Evolutionary conservation across 176 grass and related monocot genomes (phyloP).

Genomic region (Bromus sterilis): DNA sequence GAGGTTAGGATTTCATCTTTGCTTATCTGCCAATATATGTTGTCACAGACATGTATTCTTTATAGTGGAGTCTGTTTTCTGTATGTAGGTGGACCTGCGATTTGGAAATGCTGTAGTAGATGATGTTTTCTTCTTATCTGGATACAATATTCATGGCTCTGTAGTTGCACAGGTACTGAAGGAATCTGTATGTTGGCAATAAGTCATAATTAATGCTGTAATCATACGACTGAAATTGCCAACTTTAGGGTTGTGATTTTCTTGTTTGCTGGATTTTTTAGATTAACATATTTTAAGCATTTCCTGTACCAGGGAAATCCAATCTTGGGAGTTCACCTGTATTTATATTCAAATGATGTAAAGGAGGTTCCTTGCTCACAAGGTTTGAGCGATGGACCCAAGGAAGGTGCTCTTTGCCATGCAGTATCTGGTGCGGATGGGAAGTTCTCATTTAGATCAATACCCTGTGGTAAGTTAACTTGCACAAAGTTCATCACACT

Average conservation of each 20-base stretch:
- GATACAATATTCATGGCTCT: conserved; percentile 80
- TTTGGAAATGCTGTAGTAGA: conserved; percentile 79
- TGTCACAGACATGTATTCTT: conserved; percentile 9
- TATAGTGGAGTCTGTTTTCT: conserved; percentile 13
- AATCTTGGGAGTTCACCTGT: conserved; percentile 86
- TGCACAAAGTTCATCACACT: background rate
- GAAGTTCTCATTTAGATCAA: conserved; percentile 77
- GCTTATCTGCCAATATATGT: conserved; percentile 10
- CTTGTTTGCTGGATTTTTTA: conserved; percentile 13
- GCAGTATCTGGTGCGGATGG: conserved; percentile 76
- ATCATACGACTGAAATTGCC: background rate
- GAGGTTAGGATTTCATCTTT: conserved; percentile 48
- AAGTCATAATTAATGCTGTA: background rate
- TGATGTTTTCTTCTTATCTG: conserved; percentile 83
- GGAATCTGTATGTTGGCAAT: conserved; percentile 11
- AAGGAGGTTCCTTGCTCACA: conserved; percentile 52
- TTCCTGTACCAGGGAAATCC: conserved; percentile 71
- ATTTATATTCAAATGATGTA: conserved; percentile 87
- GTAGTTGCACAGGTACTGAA: conserved; percentile 85
- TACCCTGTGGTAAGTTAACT: conserved; percentile 82
- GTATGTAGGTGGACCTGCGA: conserved; percentile 67
- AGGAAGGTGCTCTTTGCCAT: conserved; percentile 80
- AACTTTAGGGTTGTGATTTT: background rate
- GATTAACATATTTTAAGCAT: background rate
- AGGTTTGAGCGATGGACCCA: conserved; percentile 54